These are phyloP conservation scores for Clitoria ternatea DNA, from an alignment of 306 rosid species.

Conservation along the genomic window DNA sequence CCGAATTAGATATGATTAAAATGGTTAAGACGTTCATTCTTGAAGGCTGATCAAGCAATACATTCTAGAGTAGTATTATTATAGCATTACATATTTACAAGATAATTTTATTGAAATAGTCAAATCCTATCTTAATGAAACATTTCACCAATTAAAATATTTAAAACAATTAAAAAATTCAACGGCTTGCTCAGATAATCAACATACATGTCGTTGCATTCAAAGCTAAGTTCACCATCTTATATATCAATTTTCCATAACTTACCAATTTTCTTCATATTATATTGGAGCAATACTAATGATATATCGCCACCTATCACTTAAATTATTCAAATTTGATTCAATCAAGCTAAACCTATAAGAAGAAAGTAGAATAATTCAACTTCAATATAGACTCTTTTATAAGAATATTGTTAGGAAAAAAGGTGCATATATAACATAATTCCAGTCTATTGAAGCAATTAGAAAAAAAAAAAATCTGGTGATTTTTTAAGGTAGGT, in stretches of 20 bases:
- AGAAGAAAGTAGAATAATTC: slow-evolving; percentile 6
- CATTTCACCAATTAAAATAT: neutral
- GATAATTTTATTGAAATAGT: neutral
- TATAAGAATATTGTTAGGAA: too few species aligned
- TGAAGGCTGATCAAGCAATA: too few species aligned
- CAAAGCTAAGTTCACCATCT: neutral
- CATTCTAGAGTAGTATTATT: too few species aligned
- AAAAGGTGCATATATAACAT: too few species aligned
- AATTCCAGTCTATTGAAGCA: neutral
- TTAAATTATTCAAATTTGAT: slow-evolving; percentile 12
- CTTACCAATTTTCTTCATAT: neutral
- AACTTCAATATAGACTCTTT: too few species aligned
- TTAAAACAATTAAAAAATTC: neutral
- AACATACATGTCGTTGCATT: neutral
- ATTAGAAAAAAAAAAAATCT: too few species aligned
- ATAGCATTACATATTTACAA: slow-evolving; percentile 12
- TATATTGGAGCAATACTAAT: neutral
- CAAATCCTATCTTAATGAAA: neutral
- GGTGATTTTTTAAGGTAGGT: neutral
- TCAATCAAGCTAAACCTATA: neutral
- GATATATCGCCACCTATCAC: slow-evolving; percentile 11
- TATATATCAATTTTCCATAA: neutral
- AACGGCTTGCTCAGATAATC: neutral
- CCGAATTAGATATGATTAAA: too few species aligned
- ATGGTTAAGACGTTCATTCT: too few species aligned